Base-by-base conservation (phyloP, 805 yeast species). In the Candida manassasensis region DNA sequence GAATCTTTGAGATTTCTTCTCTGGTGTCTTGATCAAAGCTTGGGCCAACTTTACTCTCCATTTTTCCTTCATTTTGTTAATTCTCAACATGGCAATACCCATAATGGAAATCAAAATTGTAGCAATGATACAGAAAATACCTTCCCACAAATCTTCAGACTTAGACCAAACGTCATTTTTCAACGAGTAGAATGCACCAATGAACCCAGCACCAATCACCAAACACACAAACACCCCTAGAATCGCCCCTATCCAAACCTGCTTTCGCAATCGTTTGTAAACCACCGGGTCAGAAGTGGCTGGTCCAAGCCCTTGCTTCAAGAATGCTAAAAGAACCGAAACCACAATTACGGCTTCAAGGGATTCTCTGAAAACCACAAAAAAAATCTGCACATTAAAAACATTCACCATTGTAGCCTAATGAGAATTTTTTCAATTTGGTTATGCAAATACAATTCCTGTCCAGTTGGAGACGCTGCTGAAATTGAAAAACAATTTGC, bases 61-160 rank as follows among this genome's bases (percentile, higher is more conserved):
- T 67, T 89, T 89, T 47, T 77, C 88, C 67, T 85, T 87, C 94
- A 88, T 84, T 69, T 88, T 87, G 70, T 87, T 87, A 59, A 88
- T 73, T 62, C 96, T 77, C 53, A 88, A 72, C 95, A 88, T 84
- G 37, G 96, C 94, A 49, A 89, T 73, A 54, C 97, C 96, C 96
- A 88, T 88, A 49, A 82, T 49, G 6, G 95, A 75, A 53, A 88
- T 88, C 77, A 88, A 75, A 34, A 84, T 67, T 0, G 94, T 75
- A 3, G 96, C 97, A 55, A 88, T 79, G 48, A 88, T 63, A 61
- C 93, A 84, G 57, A 88, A 86, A 38, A 85, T 71, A 66, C 96
- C 96, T 71, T 89, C 96, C 96, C 96, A 88, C 38, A 88, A 60
- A 56, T 89, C 96, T 57, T 88, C 97, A 7, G 94, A 77, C n/a